Percentiles rank a stretch among this genome's conserved stretches.
These are phyloP conservation scores for Trypanosoma caninum DNA, from an alignment of 208 protist species.

Conservation along the genomic window DNA sequence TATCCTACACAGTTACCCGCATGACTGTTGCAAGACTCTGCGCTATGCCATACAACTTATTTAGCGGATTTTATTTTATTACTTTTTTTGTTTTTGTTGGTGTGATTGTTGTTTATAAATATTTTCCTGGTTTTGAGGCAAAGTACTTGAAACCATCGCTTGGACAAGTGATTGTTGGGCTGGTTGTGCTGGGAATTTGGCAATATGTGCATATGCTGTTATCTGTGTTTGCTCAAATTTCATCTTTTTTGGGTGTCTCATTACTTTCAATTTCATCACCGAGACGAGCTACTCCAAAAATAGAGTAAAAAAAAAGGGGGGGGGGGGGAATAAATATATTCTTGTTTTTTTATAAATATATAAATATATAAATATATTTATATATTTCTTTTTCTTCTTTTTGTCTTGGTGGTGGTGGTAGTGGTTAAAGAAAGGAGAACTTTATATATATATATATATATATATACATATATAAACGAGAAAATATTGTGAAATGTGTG, in stretches of 20 bases:
- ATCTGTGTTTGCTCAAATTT: slow-evolving; percentile 35
- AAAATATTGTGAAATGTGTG: too few species aligned
- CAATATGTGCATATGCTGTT: slow-evolving; percentile 73
- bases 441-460: too few species aligned
- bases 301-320: not conserved
- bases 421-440: too few species aligned
- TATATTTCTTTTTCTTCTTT: not conserved
- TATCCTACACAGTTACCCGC: slow-evolving; percentile 67
- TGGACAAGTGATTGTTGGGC: slow-evolving; percentile 35
- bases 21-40: slow-evolving; percentile 79
- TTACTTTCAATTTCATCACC: slow-evolving; percentile 24
- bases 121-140: slow-evolving; percentile 16
- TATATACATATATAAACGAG: too few species aligned
- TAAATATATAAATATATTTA: not conserved
- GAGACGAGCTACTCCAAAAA: not conserved
- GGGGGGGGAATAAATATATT: not conserved
- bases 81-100: slow-evolving; percentile 31
- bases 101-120: slow-evolving; percentile 31
- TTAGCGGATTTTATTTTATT: slow-evolving; percentile 43
- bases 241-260: slow-evolving; percentile 26
- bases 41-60: slow-evolving; percentile 58
- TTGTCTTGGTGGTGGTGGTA: not conserved
- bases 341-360: not conserved
- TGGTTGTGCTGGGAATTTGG: slow-evolving; percentile 42
- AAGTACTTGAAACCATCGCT: slow-evolving; percentile 36